Conservation (phyloP, 169 alveolate genomes). For the Plasmodium blacklocki region DNA sequence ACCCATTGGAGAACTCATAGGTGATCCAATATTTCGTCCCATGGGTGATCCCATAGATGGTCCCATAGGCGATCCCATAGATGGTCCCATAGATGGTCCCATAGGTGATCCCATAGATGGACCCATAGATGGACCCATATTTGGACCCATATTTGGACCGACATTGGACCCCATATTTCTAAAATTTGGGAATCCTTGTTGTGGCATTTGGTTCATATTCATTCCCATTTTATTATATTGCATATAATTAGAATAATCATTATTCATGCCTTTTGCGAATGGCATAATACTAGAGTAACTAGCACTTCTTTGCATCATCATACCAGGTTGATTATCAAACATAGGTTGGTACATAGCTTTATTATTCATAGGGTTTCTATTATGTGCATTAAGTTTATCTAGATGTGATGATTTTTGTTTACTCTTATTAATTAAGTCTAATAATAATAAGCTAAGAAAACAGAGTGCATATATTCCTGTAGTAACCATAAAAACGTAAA, state of each 20-base stretch:
- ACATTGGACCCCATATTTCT: slow-evolving; percentile 11
- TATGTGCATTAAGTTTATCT: slow-evolving; percentile 25
- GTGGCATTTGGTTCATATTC: slow-evolving; percentile 3
- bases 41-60: background rate
- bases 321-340: slow-evolving; percentile 9
- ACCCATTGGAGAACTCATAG: slow-evolving; percentile 6
- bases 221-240: slow-evolving; percentile 42
- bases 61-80: slow-evolving; percentile 2
- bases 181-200: background rate
- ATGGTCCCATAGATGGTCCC: slow-evolving; percentile 3
- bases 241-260: slow-evolving; percentile 18
- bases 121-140: no score
- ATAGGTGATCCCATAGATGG: no score
- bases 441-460: slow-evolving; percentile 19
- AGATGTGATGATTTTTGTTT: slow-evolving; percentile 41
- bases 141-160: slow-evolving; percentile 12
- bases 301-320: slow-evolving; percentile 65
- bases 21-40: slow-evolving; percentile 6
- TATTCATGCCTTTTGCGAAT: slow-evolving; percentile 32
- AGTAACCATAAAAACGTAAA: slow-evolving; percentile 53
- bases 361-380: slow-evolving; percentile 19
- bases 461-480: slow-evolving; percentile 49
- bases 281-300: slow-evolving; percentile 48
- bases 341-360: slow-evolving; percentile 53
- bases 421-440: slow-evolving; percentile 25